These are phyloP conservation scores for Fomitopsis pinicola DNA, from an alignment of 1,284 basidiomycete genomes.

Conservation along the genomic window DNA sequence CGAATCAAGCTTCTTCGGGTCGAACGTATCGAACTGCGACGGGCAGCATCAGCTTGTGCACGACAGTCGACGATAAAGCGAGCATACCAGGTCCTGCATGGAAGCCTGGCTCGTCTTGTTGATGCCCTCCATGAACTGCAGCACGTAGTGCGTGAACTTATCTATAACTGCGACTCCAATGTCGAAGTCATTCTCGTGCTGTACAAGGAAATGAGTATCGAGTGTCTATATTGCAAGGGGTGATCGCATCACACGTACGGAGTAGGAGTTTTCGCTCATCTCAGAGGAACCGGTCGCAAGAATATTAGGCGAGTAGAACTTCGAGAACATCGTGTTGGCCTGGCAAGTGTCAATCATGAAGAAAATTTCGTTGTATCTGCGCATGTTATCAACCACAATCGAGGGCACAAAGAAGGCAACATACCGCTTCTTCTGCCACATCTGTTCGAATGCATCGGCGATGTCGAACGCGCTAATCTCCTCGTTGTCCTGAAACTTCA, in stretches of 20 bases:
- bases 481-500: conserved; percentile 99
- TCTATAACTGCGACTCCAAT: conserved; percentile 97
- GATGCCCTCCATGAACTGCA: conserved; percentile 89
- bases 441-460: conserved; percentile 96
- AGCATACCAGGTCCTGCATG: conserved; percentile 80
- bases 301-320: conserved; percentile 95
- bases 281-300: conserved; percentile 89
- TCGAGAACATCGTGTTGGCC: conserved; percentile 93
- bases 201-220: background rate
- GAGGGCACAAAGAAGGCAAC: conserved; percentile 14
- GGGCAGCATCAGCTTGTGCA: conserved; percentile 2
- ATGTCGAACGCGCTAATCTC: conserved; percentile 96
- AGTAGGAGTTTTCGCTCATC: conserved; percentile 92
- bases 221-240: background rate
- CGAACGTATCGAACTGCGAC: conserved; percentile 76
- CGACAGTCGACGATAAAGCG: background rate
- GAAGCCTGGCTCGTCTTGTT: conserved; percentile 85
- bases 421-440: conserved; percentile 94
- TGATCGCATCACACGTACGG: conserved; percentile 46
- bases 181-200: conserved; percentile 92
- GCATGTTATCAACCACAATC: too few relatives aligned
- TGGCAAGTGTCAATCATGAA: conserved; percentile 99
- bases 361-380: conserved; percentile 92
- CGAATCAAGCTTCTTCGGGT: conserved; percentile 74
- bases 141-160: conserved; percentile 88